These are phyloP conservation scores for Boletus tylopilopsis DNA, from an alignment of 768 basidiomycete genomes.

Conservation along the genomic window DNA sequence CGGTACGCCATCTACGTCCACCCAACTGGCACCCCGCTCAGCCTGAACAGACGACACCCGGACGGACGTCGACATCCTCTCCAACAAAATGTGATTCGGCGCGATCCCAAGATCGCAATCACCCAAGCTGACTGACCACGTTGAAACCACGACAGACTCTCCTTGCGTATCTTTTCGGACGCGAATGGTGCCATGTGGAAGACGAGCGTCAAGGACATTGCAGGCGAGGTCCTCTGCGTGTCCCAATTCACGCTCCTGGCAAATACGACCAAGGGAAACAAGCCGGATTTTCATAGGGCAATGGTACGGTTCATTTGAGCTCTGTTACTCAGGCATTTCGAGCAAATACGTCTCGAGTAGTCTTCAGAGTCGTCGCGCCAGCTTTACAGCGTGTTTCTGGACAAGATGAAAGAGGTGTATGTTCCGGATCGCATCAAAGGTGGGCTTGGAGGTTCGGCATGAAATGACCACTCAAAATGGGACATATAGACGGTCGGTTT, in stretches of 20 bases:
- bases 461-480: not conserved
- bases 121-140: constrained; percentile 2
- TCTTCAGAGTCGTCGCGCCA: constrained; percentile 59
- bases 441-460: constrained; percentile 20
- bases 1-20: constrained; percentile 44
- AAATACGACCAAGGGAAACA: constrained; percentile 81
- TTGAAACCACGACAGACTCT: constrained; percentile 43
- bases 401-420: constrained; percentile 62
- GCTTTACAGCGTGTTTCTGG: constrained; percentile 71
- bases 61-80: constrained; percentile 64
- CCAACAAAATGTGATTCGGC: constrained; percentile 74
- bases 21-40: not conserved
- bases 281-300: constrained; percentile 89
- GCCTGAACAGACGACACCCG: constrained; percentile 68
- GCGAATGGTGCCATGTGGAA: constrained; percentile 76
- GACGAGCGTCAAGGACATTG: constrained; percentile 78
- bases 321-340: not conserved
- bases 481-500: constrained; percentile 74
- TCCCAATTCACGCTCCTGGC: constrained; percentile 93
- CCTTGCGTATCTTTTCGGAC: constrained; percentile 71
- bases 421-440: constrained; percentile 78
- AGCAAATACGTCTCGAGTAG: constrained; percentile 37
- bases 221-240: constrained; percentile 89
- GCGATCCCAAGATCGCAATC: not conserved
- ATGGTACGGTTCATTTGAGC: constrained; percentile 56